A percentile compares a stretch with the other conserved stretches of the same genome.
phyloP scores from a whole-genome alignment of 768 basidiomycete species.

The Trametes cinnabarina region DNA sequence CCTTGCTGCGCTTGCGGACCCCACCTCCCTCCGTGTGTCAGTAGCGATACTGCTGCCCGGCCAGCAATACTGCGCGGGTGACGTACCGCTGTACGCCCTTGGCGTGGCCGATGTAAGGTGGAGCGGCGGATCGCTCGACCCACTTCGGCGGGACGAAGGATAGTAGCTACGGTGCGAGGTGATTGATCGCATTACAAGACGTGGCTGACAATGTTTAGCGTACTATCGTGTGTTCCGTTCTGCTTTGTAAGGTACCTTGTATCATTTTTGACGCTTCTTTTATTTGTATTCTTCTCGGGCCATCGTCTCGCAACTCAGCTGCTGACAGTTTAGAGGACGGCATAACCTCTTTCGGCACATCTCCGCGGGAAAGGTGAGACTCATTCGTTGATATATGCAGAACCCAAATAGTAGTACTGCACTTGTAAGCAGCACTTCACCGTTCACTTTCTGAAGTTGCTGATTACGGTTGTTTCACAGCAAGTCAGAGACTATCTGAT shows the following conservation, averaged over 20 bases:
- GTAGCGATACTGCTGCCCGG: slow-evolving; percentile 16
- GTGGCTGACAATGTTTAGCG: neutral
- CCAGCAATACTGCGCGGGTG: neutral
- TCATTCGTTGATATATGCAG: too few species aligned
- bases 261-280: neutral
- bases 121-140: neutral
- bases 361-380: too few species aligned
- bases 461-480: too few species aligned
- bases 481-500: too few species aligned
- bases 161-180: neutral
- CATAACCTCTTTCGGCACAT: too few species aligned
- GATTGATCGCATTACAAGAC: neutral
- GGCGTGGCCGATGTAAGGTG: slow-evolving; percentile 4
- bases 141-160: neutral
- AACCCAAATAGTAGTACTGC: too few species aligned
- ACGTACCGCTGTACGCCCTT: slow-evolving; percentile 9
- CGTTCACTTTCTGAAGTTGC: too few species aligned
- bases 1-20: neutral
- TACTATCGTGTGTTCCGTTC: neutral
- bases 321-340: too few species aligned
- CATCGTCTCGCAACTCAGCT: too few species aligned
- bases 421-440: too few species aligned
- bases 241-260: neutral
- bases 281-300: neutral
- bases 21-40: slow-evolving; percentile 3